Evolutionary conservation across 768 basidiomycete genomes (phyloP).

Genomic region (Porphyrellus cyaneotinctus): DNA sequence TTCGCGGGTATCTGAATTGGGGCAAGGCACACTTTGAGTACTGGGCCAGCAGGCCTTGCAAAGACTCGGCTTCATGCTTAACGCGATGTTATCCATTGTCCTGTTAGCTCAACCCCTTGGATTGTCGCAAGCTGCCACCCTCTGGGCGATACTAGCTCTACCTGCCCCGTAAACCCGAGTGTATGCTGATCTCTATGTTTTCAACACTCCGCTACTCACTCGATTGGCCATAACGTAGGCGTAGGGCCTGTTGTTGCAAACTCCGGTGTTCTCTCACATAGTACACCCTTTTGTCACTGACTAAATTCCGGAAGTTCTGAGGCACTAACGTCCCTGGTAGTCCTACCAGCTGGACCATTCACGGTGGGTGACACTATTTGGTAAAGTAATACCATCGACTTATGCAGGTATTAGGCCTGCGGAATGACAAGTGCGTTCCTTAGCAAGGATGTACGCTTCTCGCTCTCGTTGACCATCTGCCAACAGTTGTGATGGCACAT

Average conservation of each 20-base stretch:
- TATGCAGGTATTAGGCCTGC: constrained; percentile 43
- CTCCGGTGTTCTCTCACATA: constrained; percentile 36
- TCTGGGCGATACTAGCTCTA: constrained; percentile 41
- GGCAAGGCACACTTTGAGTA: neutral
- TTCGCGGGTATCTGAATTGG: neutral
- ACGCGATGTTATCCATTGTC: constrained; percentile 16
- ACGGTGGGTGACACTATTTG: constrained; percentile 42
- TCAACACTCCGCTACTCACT: neutral
- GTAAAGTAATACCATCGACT: neutral
- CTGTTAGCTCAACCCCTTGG: constrained; percentile 19
- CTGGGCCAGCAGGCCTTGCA: too few relatives aligned
- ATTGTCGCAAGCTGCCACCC: constrained; percentile 12
- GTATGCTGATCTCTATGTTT: constrained; percentile 35
- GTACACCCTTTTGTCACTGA: neutral
- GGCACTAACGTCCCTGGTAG: constrained; percentile 62
- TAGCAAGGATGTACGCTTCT: neutral
- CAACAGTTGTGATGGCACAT: constrained; percentile 51
- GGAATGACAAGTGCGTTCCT: constrained; percentile 55
- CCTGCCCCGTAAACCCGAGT: constrained; percentile 56
- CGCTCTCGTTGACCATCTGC: neutral
- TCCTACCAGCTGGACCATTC: constrained; percentile 70
- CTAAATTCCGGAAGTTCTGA: constrained; percentile 54
- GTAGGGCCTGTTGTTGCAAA: constrained; percentile 59
- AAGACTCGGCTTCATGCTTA: neutral
- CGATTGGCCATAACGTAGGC: constrained; percentile 35